These are phyloP conservation scores for Chrysanthemum seticuspe DNA, from an alignment of 129 eudicot species.

Conservation along the genomic window DNA sequence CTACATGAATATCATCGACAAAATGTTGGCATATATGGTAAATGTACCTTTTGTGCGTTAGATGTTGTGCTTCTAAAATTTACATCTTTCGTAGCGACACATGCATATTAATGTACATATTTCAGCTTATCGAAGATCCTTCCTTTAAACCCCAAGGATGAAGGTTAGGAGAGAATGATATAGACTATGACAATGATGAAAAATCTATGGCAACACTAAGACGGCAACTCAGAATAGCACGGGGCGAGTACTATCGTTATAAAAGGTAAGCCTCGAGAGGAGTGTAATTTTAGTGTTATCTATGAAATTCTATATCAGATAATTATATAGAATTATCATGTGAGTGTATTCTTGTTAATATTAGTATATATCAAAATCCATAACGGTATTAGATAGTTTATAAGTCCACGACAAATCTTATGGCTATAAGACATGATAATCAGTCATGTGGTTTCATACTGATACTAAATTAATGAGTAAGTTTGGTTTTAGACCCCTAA, in stretches of 20 bases:
- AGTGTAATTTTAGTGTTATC: not conserved
- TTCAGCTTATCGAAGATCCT: conserved; percentile 80
- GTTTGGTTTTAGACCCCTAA: too few species aligned
- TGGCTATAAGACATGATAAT: too few species aligned
- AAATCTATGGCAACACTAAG: conserved; percentile 87
- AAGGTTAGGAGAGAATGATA: conserved; percentile 86
- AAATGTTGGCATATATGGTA: conserved; percentile 77
- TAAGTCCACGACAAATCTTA: too few species aligned
- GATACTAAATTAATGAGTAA: too few species aligned
- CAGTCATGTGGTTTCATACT: too few species aligned
- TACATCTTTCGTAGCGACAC: not conserved
- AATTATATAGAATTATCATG: too few species aligned
- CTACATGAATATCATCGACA: conserved; percentile 81
- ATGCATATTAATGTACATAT: not conserved
- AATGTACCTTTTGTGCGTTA: conserved; percentile 16
- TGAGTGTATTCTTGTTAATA: too few species aligned
- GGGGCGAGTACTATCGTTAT: conserved; percentile 72
- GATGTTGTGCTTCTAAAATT: not conserved
- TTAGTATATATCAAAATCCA: too few species aligned
- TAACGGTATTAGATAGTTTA: too few species aligned
- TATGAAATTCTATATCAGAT: not conserved
- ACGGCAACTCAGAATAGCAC: conserved; percentile 75
- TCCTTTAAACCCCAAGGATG: conserved; percentile 98
- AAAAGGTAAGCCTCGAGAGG: conserved; percentile 48
- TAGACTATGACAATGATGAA: conserved; percentile 90